Conservation (phyloP, 495 filamentous ascomycete species). For the Trichoderma asperelloides region DNA sequence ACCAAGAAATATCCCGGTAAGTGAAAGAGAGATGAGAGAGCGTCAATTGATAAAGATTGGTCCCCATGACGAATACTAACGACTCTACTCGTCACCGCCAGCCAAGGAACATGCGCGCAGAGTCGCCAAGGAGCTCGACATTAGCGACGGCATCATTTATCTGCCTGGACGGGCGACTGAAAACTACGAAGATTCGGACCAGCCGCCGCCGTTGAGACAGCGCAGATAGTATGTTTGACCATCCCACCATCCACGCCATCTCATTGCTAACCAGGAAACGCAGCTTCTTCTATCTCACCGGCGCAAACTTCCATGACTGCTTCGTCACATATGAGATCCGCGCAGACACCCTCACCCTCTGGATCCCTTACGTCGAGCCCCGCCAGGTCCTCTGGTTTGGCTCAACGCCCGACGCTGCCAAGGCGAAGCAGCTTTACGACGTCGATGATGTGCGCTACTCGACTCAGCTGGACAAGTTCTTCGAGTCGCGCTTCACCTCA, state of each 20-base stretch:
- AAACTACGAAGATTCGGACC: conserved; percentile 52
- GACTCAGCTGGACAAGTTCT: conserved; percentile 24
- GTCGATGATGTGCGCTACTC: conserved; percentile 43
- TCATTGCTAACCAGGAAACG: not conserved
- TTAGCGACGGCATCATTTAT: conserved; percentile 53
- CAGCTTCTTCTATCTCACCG: conserved; percentile 60
- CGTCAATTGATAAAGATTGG: not conserved
- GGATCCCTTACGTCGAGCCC: conserved; percentile 50
- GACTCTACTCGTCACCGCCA: conserved; percentile 22
- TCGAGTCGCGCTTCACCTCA: conserved; percentile 20
- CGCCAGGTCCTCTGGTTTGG: conserved; percentile 54
- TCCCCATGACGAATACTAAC: not conserved
- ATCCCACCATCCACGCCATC: not conserved
- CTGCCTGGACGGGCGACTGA: conserved; percentile 41
- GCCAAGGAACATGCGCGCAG: conserved; percentile 75
- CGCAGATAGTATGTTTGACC: conserved; percentile 41
- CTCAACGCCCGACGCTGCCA: conserved; percentile 38
- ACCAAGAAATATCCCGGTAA: conserved; percentile 23
- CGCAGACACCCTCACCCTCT: conserved; percentile 48
- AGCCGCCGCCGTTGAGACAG: conserved; percentile 52
- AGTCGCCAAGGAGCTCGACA: conserved; percentile 57
- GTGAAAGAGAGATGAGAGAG: not conserved
- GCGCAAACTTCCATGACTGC: conserved; percentile 52
- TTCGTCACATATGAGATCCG: conserved; percentile 53
- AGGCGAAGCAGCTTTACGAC: conserved; percentile 41